Base-by-base conservation (phyloP, 139 green algal genomes). In the Mychonastes homosphaera region DNA sequence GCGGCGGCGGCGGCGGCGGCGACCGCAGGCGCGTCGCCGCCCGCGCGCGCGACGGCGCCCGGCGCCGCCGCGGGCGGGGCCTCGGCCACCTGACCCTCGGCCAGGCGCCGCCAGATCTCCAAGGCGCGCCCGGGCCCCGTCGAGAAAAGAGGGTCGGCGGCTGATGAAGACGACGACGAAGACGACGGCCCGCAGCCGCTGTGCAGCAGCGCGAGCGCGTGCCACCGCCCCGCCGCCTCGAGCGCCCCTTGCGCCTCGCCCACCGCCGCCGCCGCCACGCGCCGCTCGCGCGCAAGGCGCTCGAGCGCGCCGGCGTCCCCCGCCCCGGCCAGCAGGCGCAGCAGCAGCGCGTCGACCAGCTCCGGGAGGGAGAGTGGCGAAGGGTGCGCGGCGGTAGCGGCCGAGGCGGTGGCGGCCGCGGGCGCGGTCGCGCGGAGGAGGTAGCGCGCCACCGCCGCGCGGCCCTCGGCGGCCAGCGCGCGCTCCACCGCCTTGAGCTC, bases 301-400 rank as follows among this genome's bases (percentile, higher is more conserved):
- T 57, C 45, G 45, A 61, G 50, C 43, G 13, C 24, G 15, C 35
- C 0, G 43, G 32, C 57, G 54, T 32, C 30, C 2, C 30, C 28
- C 3, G 12, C 33, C 10, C 77, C 70, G 3, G 73, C 58, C 39
- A 87, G 67, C 47, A 88, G 70, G 24, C 63, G 64, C 24, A 76
- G 36, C 3, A 78, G 38, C 39, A 88, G 66, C 4, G 76, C 72
- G 69, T 88, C 81, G 4, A 85, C 30, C 4, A 58, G 79, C 6
- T 84, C 69, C 9, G 35, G 53, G 10, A 54, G 45, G 36, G 36
- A 10, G 12, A 33, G 28, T 35, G 45, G 24, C 33, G 57, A 8
- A 9, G 19, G 15, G 6, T 3, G 9, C 57, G 55, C 5, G 16
- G 40, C 43, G 29, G 30, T 10, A 2, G 9, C 23, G 23, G 35